A percentile compares a stretch with the other conserved stretches of the same genome.
Conservation (phyloP, 257 asterid genomes). For the Linaria vulgaris region DNA sequence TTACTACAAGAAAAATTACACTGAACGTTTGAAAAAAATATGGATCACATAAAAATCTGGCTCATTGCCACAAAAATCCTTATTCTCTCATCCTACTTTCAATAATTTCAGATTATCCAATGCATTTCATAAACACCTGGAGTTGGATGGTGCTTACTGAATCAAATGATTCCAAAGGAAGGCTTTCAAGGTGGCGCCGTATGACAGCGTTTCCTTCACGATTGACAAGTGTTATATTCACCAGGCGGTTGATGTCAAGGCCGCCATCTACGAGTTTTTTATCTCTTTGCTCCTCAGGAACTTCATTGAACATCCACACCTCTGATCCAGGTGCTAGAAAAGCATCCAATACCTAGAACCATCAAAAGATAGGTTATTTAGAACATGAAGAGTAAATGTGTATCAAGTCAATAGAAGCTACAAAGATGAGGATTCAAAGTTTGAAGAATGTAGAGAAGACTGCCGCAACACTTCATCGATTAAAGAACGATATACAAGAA, state of each 20-base stretch:
- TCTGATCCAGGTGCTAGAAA: constrained; percentile 77
- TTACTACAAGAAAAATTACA: background rate
- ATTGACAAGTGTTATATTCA: constrained; percentile 64
- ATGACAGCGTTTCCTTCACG: constrained; percentile 95
- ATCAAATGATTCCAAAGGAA: constrained; percentile 82
- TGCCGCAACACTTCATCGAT: constrained; percentile 23
- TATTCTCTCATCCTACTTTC: constrained; percentile 6
- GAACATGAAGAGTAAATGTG: background rate
- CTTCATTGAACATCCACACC: constrained; percentile 94
- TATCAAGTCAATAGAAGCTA: background rate
- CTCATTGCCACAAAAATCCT: background rate
- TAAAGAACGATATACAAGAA: constrained; percentile 28
- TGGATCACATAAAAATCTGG: too few species aligned
- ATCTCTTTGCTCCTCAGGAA: constrained; percentile 69
- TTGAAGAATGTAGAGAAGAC: constrained; percentile 30
- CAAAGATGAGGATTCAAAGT: constrained; percentile 14
- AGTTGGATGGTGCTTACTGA: constrained; percentile 58
- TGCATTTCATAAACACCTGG: constrained; percentile 10
- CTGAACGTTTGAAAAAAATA: too few species aligned
- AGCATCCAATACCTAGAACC: constrained; percentile 80
- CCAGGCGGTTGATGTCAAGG: constrained; percentile 64
- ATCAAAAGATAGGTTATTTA: constrained; percentile 16
- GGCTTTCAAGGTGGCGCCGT: constrained; percentile 87
- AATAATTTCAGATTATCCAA: constrained; percentile 6
- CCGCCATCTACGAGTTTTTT: constrained; percentile 81